phyloP scores from a whole-genome alignment of 208 protist species.

The Phytomonas sp. region DNA sequence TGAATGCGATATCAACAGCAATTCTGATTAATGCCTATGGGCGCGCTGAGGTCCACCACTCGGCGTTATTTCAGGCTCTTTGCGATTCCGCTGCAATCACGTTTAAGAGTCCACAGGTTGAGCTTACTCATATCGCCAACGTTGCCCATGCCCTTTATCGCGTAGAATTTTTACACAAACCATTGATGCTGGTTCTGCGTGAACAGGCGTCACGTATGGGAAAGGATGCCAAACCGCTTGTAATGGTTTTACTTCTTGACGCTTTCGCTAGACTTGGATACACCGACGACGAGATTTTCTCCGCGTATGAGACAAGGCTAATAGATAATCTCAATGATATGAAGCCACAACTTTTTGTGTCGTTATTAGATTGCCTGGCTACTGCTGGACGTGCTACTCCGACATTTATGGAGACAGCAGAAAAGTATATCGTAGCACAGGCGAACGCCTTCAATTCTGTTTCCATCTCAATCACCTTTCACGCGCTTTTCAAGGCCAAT shows the following conservation, averaged over 20 bases:
- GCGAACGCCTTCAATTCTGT: slow-evolving; percentile 64
- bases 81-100: slow-evolving; percentile 43
- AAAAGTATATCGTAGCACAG: slow-evolving; percentile 39
- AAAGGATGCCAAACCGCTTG: slow-evolving; percentile 33
- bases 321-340: slow-evolving; percentile 44
- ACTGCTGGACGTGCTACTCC: slow-evolving; percentile 34
- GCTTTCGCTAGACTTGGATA: slow-evolving; percentile 68
- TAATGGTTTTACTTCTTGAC: slow-evolving; percentile 75
- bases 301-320: slow-evolving; percentile 56
- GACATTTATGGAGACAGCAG: slow-evolving; percentile 43
- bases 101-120: slow-evolving; percentile 57
- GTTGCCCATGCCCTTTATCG: slow-evolving; percentile 75
- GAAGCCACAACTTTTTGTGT: slow-evolving; percentile 57
- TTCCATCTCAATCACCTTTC: slow-evolving; percentile 64
- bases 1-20: slow-evolving; percentile 69
- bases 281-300: slow-evolving; percentile 71
- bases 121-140: slow-evolving; percentile 80
- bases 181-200: slow-evolving; percentile 65
- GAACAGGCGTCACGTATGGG: slow-evolving; percentile 56
- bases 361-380: slow-evolving; percentile 50
- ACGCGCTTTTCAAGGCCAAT: slow-evolving; percentile 66
- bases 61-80: slow-evolving; percentile 57
- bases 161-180: slow-evolving; percentile 51
- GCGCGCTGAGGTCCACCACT: slow-evolving; percentile 71
- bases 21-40: slow-evolving; percentile 86